These are phyloP conservation scores for Plantago ovata DNA, from an alignment of 257 asterid species.

Conservation along the genomic window DNA sequence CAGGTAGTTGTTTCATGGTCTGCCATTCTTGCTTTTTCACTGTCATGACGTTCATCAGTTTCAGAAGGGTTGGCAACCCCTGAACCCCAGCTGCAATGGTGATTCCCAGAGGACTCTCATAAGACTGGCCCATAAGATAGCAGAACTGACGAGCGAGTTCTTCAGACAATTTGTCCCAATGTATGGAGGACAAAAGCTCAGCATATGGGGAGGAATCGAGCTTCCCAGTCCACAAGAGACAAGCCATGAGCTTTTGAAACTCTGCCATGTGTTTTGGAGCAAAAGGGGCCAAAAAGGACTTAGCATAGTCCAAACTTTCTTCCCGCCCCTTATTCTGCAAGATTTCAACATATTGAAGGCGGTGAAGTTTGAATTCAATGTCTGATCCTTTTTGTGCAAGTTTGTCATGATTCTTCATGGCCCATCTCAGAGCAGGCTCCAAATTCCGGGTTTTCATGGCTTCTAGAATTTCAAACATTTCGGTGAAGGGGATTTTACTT, in stretches of 20 bases:
- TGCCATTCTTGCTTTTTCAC: constrained; percentile 91
- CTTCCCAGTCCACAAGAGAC: constrained; percentile 69
- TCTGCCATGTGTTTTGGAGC: constrained; percentile 63
- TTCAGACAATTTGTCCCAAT: constrained; percentile 68
- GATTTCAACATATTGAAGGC: constrained; percentile 74
- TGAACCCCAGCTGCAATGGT: constrained; percentile 82
- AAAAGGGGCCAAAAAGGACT: constrained; percentile 53
- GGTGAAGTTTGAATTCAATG: constrained; percentile 78
- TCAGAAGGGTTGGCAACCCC: constrained; percentile 80
- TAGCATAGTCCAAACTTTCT: constrained; percentile 70
- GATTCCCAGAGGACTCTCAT: constrained; percentile 67
- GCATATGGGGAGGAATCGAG: constrained; percentile 83
- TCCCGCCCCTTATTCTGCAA: constrained; percentile 63
- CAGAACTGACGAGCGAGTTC: constrained; percentile 77
- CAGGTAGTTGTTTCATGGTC: constrained; percentile 80
- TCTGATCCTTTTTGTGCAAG: constrained; percentile 56
- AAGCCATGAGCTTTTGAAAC: constrained; percentile 80
- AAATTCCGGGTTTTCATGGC: constrained; percentile 64
- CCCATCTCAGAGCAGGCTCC: constrained; percentile 87
- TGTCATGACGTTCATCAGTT: constrained; percentile 75
- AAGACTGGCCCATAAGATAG: constrained; percentile 69
- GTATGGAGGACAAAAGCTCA: constrained; percentile 54
- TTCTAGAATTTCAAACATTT: constrained; percentile 72
- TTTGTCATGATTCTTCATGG: constrained; percentile 47
- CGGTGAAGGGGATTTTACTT: constrained; percentile 52